phyloP scores from a whole-genome alignment of 73 alveolate species.

The Paramecium sonneborni region DNA sequence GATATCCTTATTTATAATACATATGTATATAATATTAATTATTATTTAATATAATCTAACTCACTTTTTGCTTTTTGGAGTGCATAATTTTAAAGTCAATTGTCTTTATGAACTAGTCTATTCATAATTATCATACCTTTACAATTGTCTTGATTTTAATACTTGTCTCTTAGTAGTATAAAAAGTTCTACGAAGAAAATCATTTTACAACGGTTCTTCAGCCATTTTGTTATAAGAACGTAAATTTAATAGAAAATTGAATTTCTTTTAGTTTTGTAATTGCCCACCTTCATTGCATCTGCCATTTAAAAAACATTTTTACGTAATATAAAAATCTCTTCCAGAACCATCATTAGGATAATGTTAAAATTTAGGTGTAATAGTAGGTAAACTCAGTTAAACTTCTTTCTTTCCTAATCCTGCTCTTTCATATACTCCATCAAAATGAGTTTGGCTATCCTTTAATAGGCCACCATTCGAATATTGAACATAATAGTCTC shows the following conservation, averaged over 20 bases:
- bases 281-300: conserved; percentile 30
- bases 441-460: conserved; percentile 10
- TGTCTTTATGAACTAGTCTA: not conserved
- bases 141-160: not conserved
- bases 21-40: not conserved
- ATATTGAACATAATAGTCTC: conserved; percentile 21
- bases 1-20: not conserved
- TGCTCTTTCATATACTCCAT: not conserved
- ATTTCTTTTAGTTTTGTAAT: not conserved
- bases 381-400: not conserved
- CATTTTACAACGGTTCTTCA: conserved; percentile 24
- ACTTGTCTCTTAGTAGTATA: not conserved
- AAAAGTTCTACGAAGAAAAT: not conserved
- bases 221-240: not conserved
- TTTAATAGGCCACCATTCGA: conserved; percentile 14
- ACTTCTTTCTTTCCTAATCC: conserved; percentile 24
- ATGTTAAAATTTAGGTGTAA: not conserved
- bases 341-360: conserved; percentile 1
- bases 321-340: conserved; percentile 2
- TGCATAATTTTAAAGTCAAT: not conserved
- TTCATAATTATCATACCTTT: not conserved
- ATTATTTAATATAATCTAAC: not conserved
- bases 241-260: not conserved
- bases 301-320: not conserved
- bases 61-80: not conserved